A percentile compares a stretch with the other conserved stretches of the same genome.
These are phyloP conservation scores for Pythium sp. DNA, from an alignment of 352 stramenopile species.

Conservation along the genomic window DNA sequence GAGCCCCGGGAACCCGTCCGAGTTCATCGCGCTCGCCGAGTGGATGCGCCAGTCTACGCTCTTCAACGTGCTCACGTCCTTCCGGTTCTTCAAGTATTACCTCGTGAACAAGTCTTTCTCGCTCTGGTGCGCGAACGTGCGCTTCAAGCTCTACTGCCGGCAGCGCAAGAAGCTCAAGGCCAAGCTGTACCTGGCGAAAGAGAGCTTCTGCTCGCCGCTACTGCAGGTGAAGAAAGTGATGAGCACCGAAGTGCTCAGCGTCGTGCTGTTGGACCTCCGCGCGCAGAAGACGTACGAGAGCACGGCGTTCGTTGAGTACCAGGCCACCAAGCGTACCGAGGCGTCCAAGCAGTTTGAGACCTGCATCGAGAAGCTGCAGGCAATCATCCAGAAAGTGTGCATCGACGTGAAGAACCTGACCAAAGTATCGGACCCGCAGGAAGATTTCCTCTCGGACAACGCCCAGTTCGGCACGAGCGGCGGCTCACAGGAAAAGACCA, in stretches of 20 bases:
- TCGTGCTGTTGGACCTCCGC: conserved; percentile 78
- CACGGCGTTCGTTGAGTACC: conserved; percentile 88
- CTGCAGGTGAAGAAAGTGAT: conserved; percentile 89
- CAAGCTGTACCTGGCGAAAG: conserved; percentile 88
- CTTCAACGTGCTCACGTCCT: conserved; percentile 93
- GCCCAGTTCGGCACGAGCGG: conserved; percentile 18
- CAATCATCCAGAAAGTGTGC: conserved; percentile 88
- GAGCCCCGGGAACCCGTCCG: conserved; percentile 69
- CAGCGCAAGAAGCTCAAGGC: conserved; percentile 84
- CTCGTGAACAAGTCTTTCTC: conserved; percentile 91
- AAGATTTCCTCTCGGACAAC: conserved; percentile 59
- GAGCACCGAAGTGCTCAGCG: conserved; percentile 76
- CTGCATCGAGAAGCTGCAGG: conserved; percentile 90
- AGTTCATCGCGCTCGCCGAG: conserved; percentile 92
- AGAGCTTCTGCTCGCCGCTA: conserved; percentile 86
- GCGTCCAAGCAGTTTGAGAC: conserved; percentile 89
- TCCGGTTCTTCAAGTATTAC: conserved; percentile 94
- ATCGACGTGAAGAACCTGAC: conserved; percentile 89
- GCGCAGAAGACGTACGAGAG: conserved; percentile 90
- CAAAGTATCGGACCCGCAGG: conserved; percentile 51
- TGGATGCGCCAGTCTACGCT: conserved; percentile 94
- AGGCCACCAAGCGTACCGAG: conserved; percentile 81
- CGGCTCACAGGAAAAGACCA: conserved; percentile 75
- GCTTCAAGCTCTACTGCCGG: conserved; percentile 88
- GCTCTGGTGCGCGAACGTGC: conserved; percentile 86